Base-by-base conservation (phyloP, 163 green algal species). In the Trebouxiophyceae sp. region DNA sequence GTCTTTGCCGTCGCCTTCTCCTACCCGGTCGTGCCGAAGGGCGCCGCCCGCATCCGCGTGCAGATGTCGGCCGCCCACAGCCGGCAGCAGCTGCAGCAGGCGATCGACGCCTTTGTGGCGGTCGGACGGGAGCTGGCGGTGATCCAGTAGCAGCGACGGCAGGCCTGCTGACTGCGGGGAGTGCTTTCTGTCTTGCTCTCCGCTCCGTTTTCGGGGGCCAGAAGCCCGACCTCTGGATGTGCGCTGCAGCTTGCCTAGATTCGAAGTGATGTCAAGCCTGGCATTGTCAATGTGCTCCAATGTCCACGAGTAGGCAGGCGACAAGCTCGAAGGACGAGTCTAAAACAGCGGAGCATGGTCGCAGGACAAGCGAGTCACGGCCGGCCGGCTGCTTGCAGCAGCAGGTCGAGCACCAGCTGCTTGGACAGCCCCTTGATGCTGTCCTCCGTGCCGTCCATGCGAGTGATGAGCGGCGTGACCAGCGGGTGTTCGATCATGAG, bases 401-500 rank as follows among this genome's bases (percentile, higher is more conserved):
- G 39, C 39, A 50, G 39, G 19, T 12, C 19, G 12, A 50, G 39
- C 12, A 50, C 39, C 12, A 16, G 12, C 12, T 50, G 12, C 59
- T 89, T 88, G 2, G 58, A 32, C 20, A 95, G 70, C 0, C 87
- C 87, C 80, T 89, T 89, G 3, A 95, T 77, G 2, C 61, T 71
- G 50, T 93, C 87, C 54, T 88, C 69, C 30, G 27, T 72, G 20
- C 87, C 87, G 22, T 82, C 72, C 29, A 89, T 84, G 0, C 29
- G 19, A 0, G 57, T 70, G 2, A 92, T 77, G 61, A 84, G 75
- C 0, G 85, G 83, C 31, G 46, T 22, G 33, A 95, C 83, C 47
- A 86, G 67, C 2, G 69, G 66, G 69, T 95, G 87, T 73, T 95
- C 87, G 2, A 93, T 72, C 86, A 95, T 92, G 1, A 95, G 80